phyloP scores from a whole-genome alignment of 768 basidiomycete species.

The Termitomyces sp. region DNA sequence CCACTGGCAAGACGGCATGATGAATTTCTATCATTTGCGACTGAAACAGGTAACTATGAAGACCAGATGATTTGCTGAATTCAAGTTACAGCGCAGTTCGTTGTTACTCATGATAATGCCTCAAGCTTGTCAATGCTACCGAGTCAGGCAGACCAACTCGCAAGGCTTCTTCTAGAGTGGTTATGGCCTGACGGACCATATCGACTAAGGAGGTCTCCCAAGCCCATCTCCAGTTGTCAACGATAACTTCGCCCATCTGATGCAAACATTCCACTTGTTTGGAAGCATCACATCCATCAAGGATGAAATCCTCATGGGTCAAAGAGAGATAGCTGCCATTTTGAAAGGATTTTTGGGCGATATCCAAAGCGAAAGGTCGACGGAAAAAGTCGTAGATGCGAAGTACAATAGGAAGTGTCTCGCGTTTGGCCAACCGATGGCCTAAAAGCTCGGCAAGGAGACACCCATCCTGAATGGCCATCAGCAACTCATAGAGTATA shows the following conservation, averaged over 20 bases:
- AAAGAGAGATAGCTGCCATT: constrained; percentile 14
- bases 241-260: constrained; percentile 24
- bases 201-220: constrained; percentile 29
- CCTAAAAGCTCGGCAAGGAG: constrained; percentile 26
- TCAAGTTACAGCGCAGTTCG: background rate
- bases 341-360: constrained; percentile 16
- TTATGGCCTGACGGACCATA: constrained; percentile 18
- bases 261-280: constrained; percentile 16
- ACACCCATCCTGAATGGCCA: constrained; percentile 30
- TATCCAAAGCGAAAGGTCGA: constrained; percentile 28
- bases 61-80: background rate
- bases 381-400: constrained; percentile 29
- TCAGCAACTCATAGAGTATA: background rate
- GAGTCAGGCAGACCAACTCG: background rate
- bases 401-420: constrained; percentile 20
- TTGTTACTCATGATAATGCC: background rate
- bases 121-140: background rate
- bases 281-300: constrained; percentile 17
- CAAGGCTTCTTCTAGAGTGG: background rate
- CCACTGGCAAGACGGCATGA: background rate
- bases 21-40: background rate
- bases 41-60: background rate
- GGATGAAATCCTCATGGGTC: constrained; percentile 14
- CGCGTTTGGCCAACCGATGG: constrained; percentile 8
- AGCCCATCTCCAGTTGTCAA: constrained; percentile 37